Evolutionary conservation across 257 asterid species (phyloP), one percentile per base, ranked within the genome.

Genomic region (Verbena officinalis): DNA sequence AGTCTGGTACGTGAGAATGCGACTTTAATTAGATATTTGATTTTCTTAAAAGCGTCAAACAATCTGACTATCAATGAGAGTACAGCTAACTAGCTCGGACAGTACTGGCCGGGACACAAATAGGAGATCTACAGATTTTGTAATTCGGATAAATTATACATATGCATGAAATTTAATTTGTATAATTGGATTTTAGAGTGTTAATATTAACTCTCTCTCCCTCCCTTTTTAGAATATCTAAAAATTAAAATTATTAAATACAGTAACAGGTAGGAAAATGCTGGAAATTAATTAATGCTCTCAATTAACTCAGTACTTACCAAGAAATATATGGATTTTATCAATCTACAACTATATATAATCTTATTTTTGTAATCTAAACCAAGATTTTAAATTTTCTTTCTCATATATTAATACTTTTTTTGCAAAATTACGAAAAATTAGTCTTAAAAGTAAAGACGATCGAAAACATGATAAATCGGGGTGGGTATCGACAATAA

Each of bases 261-360:
- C n/a, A n/a, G n/a, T 59, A 63, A 42, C 65, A 63, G 70, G 8
- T 22, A 54, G 65, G 53, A 52, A 16, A 40, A 19, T n/a, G 40
- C n/a, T 40, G 68, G 63, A 13, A n/a, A n/a, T n/a, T n/a, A n/a
- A n/a, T n/a, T n/a, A n/a, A 43, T 60, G 49, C 21, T 52, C 12
- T 27, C 21, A 33, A n/a, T n/a, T n/a, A 42, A 24, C 54, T 52
- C 53, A 45, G 43, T 43, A n/a, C 59, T 20, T 39, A 60, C 68
- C 56, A 19, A 38, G 43, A 42, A 62, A 43, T 4, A 27, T 27
- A 27, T 62, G 54, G 33, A 62, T 70, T 70, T 16, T 44, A 43
- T 16, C 9, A 55, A 15, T 27, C 16, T 36, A 36, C 2, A 5
- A 36, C 38, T 31, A 30, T 16, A 71, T 16, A 15, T 27, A 63